Conservation (phyloP, 306 rosid species). For the Dalbergia cochinchinensis region DNA sequence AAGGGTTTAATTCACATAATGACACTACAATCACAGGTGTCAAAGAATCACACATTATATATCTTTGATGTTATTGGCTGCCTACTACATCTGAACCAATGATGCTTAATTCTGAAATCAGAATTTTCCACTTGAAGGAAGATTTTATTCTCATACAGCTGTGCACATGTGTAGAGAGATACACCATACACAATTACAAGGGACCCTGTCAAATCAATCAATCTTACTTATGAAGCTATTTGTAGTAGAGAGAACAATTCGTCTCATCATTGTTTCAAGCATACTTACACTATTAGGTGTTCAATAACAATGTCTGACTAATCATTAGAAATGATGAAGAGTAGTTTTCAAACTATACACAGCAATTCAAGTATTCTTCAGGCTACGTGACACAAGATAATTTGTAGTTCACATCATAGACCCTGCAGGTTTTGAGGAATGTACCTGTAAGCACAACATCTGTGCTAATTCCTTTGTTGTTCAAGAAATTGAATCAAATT, state of each 20-base stretch:
- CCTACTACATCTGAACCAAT: conserved; percentile 27
- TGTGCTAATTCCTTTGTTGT: neutral
- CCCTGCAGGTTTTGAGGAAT: neutral
- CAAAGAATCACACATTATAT: neutral
- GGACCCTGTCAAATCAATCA: neutral
- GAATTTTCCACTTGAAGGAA: conserved; percentile 27
- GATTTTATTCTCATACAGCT: conserved; percentile 2
- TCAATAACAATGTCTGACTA: conserved; percentile 16
- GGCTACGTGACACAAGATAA: neutral
- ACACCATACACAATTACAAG: neutral
- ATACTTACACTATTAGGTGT: neutral
- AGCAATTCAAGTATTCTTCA: neutral
- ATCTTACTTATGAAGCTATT: conserved; percentile 16
- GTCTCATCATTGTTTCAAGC: conserved; percentile 25
- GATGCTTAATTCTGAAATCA: conserved; percentile 12
- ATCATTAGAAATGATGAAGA: conserved; percentile 37
- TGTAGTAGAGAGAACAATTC: conserved; percentile 20
- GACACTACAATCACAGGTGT: conserved; percentile 14
- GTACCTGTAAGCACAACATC: neutral
- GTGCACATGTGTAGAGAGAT: neutral
- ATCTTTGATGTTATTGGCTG: conserved; percentile 35
- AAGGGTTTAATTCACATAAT: conserved; percentile 17
- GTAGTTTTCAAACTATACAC: conserved; percentile 20
- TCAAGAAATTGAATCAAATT: neutral
- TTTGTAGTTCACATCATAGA: neutral